These are phyloP conservation scores for Solanum sitiens DNA, from an alignment of 257 asterid genomes.

Conservation along the genomic window DNA sequence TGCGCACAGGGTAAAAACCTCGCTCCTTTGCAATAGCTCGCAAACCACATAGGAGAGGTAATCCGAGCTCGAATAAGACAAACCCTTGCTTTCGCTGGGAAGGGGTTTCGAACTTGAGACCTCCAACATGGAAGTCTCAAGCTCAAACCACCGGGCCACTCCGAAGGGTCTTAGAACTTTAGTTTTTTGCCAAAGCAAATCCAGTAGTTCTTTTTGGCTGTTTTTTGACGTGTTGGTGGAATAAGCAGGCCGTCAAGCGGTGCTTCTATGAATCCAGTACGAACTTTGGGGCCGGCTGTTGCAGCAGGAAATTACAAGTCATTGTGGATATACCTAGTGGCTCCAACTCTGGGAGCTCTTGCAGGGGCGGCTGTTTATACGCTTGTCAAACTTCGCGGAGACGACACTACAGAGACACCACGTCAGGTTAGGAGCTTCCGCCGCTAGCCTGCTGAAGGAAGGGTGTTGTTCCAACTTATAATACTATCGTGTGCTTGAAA, in stretches of 20 bases:
- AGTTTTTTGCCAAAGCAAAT: neutral
- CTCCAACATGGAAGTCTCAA: too few species aligned
- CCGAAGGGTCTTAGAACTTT: neutral
- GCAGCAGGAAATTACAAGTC: constrained; percentile 82
- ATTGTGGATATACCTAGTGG: constrained; percentile 70
- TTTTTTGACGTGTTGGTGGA: neutral
- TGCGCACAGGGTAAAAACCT: too few species aligned
- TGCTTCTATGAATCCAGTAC: constrained; percentile 85
- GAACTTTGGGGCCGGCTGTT: constrained; percentile 84
- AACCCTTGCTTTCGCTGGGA: too few species aligned
- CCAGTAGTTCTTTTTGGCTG: neutral
- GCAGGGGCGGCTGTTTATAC: constrained; percentile 61
- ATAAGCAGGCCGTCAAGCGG: constrained; percentile 65
- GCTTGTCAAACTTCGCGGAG: constrained; percentile 12
- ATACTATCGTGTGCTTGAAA: neutral
- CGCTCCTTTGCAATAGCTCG: too few species aligned
- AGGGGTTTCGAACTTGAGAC: too few species aligned
- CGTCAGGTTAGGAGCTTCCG: constrained; percentile 27
- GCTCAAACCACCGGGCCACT: too few species aligned
- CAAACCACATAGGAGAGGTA: too few species aligned
- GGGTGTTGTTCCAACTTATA: neutral
- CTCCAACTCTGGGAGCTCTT: constrained; percentile 80
- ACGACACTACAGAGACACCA: constrained; percentile 1
- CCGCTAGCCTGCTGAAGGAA: constrained; percentile 5
- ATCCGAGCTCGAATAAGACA: too few species aligned